Conservation (phyloP, 179 eudicot species). For the Silene coronaria region DNA sequence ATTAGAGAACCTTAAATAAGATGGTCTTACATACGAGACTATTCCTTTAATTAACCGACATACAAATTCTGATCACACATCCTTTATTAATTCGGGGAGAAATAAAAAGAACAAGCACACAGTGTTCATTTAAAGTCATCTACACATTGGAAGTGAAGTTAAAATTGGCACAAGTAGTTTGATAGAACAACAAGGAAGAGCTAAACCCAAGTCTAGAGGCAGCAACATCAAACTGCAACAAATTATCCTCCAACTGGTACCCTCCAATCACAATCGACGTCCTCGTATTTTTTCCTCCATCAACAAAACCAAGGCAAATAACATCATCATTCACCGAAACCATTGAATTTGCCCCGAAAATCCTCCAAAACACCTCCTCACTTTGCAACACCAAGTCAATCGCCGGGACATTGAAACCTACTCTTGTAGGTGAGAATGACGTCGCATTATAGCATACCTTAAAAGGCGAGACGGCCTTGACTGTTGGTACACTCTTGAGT, state of each 20-base stretch:
- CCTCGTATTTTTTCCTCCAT: slow-evolving; percentile 9
- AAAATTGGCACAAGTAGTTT: slow-evolving; percentile 42
- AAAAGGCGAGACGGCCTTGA: slow-evolving; percentile 34
- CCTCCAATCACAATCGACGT: slow-evolving; percentile 23
- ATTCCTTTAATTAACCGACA: no score
- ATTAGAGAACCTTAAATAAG: no score
- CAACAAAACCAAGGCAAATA: slow-evolving; percentile 20
- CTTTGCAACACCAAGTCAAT: slow-evolving; percentile 35
- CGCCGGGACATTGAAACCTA: slow-evolving; percentile 26
- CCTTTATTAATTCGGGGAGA: no score
- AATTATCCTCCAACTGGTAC: slow-evolving; percentile 42
- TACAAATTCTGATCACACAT: no score
- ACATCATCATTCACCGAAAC: slow-evolving; percentile 13
- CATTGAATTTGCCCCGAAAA: slow-evolving; percentile 26
- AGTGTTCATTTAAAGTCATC: neutral
- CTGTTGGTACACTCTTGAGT: slow-evolving; percentile 26
- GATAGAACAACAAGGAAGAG: slow-evolving; percentile 22
- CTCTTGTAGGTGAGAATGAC: slow-evolving; percentile 20
- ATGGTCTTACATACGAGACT: no score
- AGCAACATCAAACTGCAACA: slow-evolving; percentile 42
- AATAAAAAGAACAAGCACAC: no score
- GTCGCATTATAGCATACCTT: slow-evolving; percentile 32
- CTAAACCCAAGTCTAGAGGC: slow-evolving; percentile 35
- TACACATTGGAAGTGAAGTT: slow-evolving; percentile 36
- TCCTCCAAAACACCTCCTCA: slow-evolving; percentile 28